A percentile compares a stretch with the other conserved stretches of the same genome.
Evolutionary conservation across 441 rosid species (phyloP).

Genomic region (Dalechampia spathulata): DNA sequence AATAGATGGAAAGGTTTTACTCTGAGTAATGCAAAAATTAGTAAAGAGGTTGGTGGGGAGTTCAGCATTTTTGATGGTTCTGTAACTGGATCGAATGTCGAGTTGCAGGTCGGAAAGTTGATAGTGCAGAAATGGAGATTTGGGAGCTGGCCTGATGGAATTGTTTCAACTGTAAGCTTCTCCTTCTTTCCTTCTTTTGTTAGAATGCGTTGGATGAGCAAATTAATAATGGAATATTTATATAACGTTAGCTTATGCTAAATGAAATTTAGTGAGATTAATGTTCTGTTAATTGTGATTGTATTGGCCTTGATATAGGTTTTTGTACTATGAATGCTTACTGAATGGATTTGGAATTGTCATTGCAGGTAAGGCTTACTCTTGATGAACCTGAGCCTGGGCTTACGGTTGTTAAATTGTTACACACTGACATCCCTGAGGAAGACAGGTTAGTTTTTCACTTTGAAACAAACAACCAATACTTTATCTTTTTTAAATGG

Average conservation of each 20-base stretch:
- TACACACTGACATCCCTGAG: slow-evolving; percentile 76
- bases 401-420: slow-evolving; percentile 57
- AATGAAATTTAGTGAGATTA: no score
- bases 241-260: no score
- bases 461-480: no score
- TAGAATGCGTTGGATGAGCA: no score
- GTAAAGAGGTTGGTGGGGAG: slow-evolving; percentile 73
- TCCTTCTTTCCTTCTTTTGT: not conserved
- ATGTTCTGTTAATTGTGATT: no score
- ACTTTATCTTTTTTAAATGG: no score
- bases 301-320: no score
- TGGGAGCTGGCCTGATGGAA: slow-evolving; percentile 94
- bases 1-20: slow-evolving; percentile 91
- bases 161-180: slow-evolving; percentile 58
- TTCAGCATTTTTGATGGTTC: slow-evolving; percentile 86
- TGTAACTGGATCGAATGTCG: slow-evolving; percentile 65
- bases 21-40: slow-evolving; percentile 80
- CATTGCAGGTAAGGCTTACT: slow-evolving; percentile 63
- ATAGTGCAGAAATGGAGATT: slow-evolving; percentile 92
- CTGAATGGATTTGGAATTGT: slow-evolving; percentile 2
- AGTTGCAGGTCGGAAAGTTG: slow-evolving; percentile 67
- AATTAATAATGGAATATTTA: no score
- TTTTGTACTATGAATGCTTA: not conserved
- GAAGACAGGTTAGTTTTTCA: slow-evolving; percentile 76
- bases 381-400: slow-evolving; percentile 81